Percentiles rank a stretch among this genome's conserved stretches.
These are phyloP conservation scores for Castanea mollissima DNA, from an alignment of 306 rosid species.

Conservation along the genomic window DNA sequence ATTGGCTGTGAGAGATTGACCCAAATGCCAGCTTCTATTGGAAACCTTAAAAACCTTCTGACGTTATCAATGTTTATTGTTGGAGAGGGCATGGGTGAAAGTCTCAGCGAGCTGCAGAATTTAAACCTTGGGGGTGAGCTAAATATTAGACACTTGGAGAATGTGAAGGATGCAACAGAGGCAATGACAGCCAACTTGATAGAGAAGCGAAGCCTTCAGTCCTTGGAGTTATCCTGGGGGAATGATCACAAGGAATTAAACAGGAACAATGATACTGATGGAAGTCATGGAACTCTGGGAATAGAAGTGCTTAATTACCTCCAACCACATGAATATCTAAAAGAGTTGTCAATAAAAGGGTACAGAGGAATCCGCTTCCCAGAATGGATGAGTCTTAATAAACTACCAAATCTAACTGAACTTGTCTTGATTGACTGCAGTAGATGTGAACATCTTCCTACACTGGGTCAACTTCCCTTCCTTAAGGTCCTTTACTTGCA, in stretches of 20 bases:
- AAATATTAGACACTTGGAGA: slow-evolving; percentile 10
- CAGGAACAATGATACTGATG: too few species aligned
- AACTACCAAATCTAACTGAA: slow-evolving; percentile 16
- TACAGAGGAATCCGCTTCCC: slow-evolving; percentile 19
- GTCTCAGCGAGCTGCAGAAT: background rate
- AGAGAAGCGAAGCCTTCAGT: slow-evolving; percentile 9
- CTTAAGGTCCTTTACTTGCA: slow-evolving; percentile 11
- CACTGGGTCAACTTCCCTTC: slow-evolving; percentile 18
- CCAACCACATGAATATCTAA: slow-evolving; percentile 12
- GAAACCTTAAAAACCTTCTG: background rate
- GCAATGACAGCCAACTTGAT: slow-evolving; percentile 3
- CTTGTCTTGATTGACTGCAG: slow-evolving; percentile 13
- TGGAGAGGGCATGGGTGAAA: background rate
- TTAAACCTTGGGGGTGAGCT: slow-evolving; percentile 20
- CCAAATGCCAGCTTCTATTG: slow-evolving; percentile 5
- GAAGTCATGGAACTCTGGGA: background rate
- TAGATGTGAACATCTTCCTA: slow-evolving; percentile 14
- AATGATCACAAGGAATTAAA: background rate
- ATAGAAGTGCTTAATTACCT: slow-evolving; percentile 5
- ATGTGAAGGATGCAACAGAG: background rate
- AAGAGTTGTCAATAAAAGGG: slow-evolving; percentile 1
- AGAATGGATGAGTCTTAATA: background rate
- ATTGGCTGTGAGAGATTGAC: slow-evolving; percentile 10
- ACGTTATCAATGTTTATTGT: slow-evolving; percentile 24
- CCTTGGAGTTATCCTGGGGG: slow-evolving; percentile 17